Base-by-base conservation (phyloP, 192 early-diverging fungal genomes). In the Endogone sp. region DNA sequence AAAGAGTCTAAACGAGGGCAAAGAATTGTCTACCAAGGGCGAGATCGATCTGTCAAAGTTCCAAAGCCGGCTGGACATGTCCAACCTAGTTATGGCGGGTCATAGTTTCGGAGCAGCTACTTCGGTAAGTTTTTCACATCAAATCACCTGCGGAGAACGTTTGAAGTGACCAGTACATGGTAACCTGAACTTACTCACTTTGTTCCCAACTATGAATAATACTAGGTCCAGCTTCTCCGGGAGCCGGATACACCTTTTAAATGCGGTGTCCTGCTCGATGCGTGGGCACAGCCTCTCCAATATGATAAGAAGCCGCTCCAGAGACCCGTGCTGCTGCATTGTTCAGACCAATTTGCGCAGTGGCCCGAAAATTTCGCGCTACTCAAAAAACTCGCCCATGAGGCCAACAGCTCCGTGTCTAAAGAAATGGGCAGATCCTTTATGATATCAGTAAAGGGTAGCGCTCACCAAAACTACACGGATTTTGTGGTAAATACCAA, bases 331-430 rank as follows among this genome's bases (percentile, higher is more conserved):
- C 11, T 69, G 3, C 49, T 29, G 26, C 63, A 64, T 3, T 3
- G 29, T 4, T 63, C 60, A 32, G 69, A 71, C 21, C 26, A 71
- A 49, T 71, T 71, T 27, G 29, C 62, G 9, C 30, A 64, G 11
- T 71, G 69, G 69, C 24, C 69, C 4, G 29, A 63, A 32, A 71
- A 71, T 29, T 71, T 64, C 65, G 62, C 63, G 11, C 58, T 32
- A 29, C 29, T 71, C 23, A 24, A 71, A 22, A 37, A 71, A 24
- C 63, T 71, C 30, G n/a, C 65, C 2, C 54, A 37, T n/a, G 28
- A n/a, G n/a, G n/a, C n/a, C n/a, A n/a, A n/a, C n/a, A n/a, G n/a
- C n/a, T n/a, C n/a, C n/a, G n/a, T 29, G 1, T 44, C 62, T 6
- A 56, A n/a, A 11, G 55, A 13, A 11, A 56, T 11, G 55, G 55